A percentile compares a stretch with the other conserved stretches of the same genome.
phyloP scores from a whole-genome alignment of 768 basidiomycete genomes.

The Coprinellus micaceus region DNA sequence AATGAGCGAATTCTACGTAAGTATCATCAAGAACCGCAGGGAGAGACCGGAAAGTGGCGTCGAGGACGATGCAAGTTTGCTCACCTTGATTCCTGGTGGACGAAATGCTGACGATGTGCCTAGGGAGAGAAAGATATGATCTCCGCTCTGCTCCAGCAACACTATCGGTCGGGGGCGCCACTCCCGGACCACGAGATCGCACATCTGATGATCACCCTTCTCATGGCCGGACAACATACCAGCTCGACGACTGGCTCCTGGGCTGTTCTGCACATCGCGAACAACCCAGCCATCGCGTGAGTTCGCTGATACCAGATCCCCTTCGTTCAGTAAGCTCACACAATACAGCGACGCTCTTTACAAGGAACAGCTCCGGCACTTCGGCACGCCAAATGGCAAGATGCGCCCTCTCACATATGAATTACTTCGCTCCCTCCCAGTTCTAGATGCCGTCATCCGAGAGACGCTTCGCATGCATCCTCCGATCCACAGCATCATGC shows the following conservation, averaged over 20 bases:
- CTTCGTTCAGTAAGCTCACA: too few species aligned
- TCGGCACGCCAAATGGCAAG: slow-evolving; percentile 74
- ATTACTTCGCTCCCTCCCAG: slow-evolving; percentile 74
- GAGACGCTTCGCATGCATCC: slow-evolving; percentile 93
- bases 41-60: slow-evolving; percentile 38
- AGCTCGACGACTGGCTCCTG: slow-evolving; percentile 90
- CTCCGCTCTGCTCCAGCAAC: slow-evolving; percentile 78
- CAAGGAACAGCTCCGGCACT: slow-evolving; percentile 83
- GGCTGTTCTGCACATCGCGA: slow-evolving; percentile 84
- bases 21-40: slow-evolving; percentile 73
- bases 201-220: slow-evolving; percentile 96
- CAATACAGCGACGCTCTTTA: slow-evolving; percentile 71
- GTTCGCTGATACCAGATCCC: too few species aligned
- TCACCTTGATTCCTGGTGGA: not conserved
- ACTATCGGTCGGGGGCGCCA: slow-evolving; percentile 74
- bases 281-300: slow-evolving; percentile 44
- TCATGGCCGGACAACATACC: slow-evolving; percentile 99
- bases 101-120: not conserved
- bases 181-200: slow-evolving; percentile 90
- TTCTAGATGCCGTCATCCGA: slow-evolving; percentile 87
- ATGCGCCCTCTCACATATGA: slow-evolving; percentile 82
- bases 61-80: slow-evolving; percentile 31
- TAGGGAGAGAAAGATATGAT: slow-evolving; percentile 86
- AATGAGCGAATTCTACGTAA: slow-evolving; percentile 91
- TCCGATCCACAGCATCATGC: slow-evolving; percentile 96